Conservation (phyloP, 148 eudicot genomes). For the Heliosperma pusillum region DNA sequence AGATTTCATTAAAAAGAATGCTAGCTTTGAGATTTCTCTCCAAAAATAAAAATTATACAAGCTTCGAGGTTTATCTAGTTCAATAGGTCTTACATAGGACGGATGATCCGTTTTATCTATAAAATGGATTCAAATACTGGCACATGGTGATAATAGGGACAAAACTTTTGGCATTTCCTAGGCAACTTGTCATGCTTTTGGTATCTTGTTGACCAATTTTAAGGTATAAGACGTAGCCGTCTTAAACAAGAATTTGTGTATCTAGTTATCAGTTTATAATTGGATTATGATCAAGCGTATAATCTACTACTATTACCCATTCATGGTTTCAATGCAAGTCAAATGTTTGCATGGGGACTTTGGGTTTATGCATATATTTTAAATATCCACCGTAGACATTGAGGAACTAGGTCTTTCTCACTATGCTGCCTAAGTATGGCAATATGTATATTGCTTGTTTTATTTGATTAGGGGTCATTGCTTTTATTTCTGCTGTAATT, state of each 20-base stretch:
- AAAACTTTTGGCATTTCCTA: no score
- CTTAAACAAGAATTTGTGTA: no score
- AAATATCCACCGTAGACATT: neutral
- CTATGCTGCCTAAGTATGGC: neutral
- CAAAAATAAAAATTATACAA: neutral
- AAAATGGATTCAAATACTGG: no score
- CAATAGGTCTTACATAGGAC: no score
- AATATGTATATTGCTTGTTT: neutral
- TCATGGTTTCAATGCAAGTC: neutral
- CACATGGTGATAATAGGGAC: no score
- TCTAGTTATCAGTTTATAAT: neutral
- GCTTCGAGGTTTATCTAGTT: neutral
- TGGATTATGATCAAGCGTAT: neutral
- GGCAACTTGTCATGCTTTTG: no score
- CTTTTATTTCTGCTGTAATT: neutral
- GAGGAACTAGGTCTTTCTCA: neutral
- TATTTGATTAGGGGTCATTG: neutral
- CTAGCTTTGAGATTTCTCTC: neutral
- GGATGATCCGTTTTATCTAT: no score
- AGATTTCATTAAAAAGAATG: neutral
- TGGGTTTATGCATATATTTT: neutral
- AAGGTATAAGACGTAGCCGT: no score
- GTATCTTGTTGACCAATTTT: no score
- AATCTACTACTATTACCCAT: neutral
- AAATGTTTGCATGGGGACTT: neutral